Evolutionary conservation across 2,329 filamentous ascomycete genomes (phyloP).

Genomic region (Albifimbria verrucaria): DNA sequence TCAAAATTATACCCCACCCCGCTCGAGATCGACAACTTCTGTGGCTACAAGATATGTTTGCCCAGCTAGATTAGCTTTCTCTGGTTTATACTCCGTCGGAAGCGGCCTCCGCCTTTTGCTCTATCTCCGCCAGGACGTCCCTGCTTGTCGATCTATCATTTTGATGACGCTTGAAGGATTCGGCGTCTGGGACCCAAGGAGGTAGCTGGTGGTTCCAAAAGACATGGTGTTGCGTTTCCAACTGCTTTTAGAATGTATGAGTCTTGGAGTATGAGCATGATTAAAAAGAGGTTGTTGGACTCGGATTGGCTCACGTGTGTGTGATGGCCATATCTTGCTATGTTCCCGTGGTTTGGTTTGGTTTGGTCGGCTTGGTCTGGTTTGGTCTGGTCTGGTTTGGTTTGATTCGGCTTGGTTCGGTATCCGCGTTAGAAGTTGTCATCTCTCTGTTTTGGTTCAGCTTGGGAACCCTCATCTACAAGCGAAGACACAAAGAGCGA

Average conservation of each 20-base stretch:
- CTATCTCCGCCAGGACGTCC: neutral
- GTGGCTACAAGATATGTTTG: neutral
- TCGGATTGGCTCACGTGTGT: neutral
- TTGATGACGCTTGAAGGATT: no score
- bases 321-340: neutral
- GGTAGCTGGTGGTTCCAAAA: neutral
- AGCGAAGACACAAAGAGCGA: no score
- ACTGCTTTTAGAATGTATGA: neutral
- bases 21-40: neutral
- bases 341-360: neutral
- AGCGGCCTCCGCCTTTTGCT: neutral
- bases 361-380: neutral
- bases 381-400: neutral
- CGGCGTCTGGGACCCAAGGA: no score
- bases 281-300: neutral
- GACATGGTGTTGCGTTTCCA: neutral
- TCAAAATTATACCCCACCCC: neutral
- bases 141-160: neutral
- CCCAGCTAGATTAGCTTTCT: neutral
- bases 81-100: neutral
- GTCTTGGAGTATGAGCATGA: neutral
- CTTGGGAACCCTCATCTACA: no score
- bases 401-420: neutral
- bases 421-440: neutral
- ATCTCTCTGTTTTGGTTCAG: no score